phyloP scores from a whole-genome alignment of 2,329 filamentous ascomycete genomes.

The Aspergillus fumigatiaffinis region DNA sequence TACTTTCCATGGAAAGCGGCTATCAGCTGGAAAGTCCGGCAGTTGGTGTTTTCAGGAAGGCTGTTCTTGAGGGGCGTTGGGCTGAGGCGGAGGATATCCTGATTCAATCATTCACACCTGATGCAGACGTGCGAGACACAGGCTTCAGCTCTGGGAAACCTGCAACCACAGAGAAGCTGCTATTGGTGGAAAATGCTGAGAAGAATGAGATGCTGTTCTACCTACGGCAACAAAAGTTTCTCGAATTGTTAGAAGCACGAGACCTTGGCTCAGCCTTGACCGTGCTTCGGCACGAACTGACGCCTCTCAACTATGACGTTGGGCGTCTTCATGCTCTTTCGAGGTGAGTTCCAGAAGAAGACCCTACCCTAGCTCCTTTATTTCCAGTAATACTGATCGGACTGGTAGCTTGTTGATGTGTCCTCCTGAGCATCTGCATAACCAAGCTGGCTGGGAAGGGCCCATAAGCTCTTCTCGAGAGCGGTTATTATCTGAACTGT shows the following conservation, averaged over 20 bases:
- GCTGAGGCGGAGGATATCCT: conserved; percentile 77
- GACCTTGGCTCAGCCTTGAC: conserved; percentile 70
- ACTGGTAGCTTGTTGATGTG: conserved; percentile 79
- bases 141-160: conserved; percentile 24
- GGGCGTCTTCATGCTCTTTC: conserved; percentile 76
- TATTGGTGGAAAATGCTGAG: conserved; percentile 72
- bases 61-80: conserved; percentile 80
- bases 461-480: conserved; percentile 70
- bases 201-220: conserved; percentile 78
- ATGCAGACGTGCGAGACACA: conserved; percentile 45
- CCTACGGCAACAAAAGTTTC: conserved; percentile 88
- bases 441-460: conserved; percentile 80
- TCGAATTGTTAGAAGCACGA: conserved; percentile 77
- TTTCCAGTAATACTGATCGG: neutral
- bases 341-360: conserved; percentile 45
- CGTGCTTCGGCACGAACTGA: conserved; percentile 84
- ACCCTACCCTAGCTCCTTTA: neutral
- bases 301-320: conserved; percentile 76
- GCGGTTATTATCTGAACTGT: conserved; percentile 72
- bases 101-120: conserved; percentile 47
- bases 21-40: conserved; percentile 81
- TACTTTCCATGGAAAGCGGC: conserved; percentile 75
- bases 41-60: conserved; percentile 78
- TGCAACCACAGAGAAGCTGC: conserved; percentile 54
- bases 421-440: conserved; percentile 69